Percentiles rank a stretch among this genome's conserved stretches.
Evolutionary conservation across 2,329 filamentous ascomycete genomes (phyloP).

Genomic region (Verticillium nubilum): DNA sequence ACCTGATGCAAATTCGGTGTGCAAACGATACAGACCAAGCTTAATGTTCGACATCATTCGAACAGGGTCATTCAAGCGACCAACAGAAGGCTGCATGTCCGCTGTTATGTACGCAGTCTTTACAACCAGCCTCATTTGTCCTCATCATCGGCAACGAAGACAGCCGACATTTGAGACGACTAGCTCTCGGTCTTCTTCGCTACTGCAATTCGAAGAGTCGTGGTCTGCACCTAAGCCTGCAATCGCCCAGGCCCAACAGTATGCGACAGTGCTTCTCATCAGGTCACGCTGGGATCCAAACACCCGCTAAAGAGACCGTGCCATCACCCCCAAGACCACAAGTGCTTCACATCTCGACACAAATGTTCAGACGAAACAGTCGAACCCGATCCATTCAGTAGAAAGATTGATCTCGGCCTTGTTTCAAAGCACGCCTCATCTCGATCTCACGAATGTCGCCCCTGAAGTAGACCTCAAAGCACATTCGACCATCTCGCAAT

Average conservation of each 20-base stretch:
- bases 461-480: neutral
- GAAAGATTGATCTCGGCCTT: neutral
- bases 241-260: neutral
- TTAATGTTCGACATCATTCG: no score
- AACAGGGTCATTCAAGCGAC: no score
- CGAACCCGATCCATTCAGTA: neutral
- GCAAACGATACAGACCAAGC: no score
- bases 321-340: neutral
- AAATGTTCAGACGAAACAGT: neutral
- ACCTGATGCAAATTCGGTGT: no score
- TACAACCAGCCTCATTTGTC: neutral
- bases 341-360: neutral
- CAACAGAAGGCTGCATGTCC: no score
- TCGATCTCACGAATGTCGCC: neutral
- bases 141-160: neutral
- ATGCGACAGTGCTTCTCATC: neutral
- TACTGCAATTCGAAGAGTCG: neutral
- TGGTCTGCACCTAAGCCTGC: neutral
- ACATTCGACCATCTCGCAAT: neutral
- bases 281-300: neutral
- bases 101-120: neutral
- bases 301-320: neutral
- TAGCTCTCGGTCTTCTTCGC: neutral
- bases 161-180: neutral
- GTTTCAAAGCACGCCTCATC: neutral